Conservation (phyloP, 768 basidiomycete species). For the Lactarius psammicola region DNA sequence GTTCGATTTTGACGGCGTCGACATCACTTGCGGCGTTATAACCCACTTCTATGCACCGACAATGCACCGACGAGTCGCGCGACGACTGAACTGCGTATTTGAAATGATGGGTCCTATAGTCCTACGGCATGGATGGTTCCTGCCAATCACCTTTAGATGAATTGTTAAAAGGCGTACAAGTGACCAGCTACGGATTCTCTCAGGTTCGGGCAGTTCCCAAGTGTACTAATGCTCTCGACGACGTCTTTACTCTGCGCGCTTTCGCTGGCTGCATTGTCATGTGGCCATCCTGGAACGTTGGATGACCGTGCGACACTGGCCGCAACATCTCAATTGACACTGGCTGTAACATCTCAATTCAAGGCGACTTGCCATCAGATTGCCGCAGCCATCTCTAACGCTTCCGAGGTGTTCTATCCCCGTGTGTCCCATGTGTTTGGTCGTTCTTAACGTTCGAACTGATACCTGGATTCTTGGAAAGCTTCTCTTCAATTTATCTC, state of each 20-base stretch:
- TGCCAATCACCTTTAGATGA: not conserved
- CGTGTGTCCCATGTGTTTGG: not conserved
- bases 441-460: not conserved
- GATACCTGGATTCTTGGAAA: not conserved
- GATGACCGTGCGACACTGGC: not conserved
- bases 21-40: no score
- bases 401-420: not conserved
- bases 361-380: not conserved
- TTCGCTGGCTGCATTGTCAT: not conserved
- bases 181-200: not conserved
- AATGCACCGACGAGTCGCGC: no score
- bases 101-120: no score
- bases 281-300: not conserved
- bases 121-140: no score
- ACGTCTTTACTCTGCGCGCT: slow-evolving; percentile 1
- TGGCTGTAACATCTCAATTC: no score
- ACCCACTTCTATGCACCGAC: no score
- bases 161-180: not conserved
- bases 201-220: not conserved
- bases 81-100: no score
- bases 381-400: not conserved
- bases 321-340: no score
- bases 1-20: no score
- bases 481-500: not conserved
- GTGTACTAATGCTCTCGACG: not conserved